Conservation (phyloP, 2,329 filamentous ascomycete species). For the Trichoderma endophyticum region DNA sequence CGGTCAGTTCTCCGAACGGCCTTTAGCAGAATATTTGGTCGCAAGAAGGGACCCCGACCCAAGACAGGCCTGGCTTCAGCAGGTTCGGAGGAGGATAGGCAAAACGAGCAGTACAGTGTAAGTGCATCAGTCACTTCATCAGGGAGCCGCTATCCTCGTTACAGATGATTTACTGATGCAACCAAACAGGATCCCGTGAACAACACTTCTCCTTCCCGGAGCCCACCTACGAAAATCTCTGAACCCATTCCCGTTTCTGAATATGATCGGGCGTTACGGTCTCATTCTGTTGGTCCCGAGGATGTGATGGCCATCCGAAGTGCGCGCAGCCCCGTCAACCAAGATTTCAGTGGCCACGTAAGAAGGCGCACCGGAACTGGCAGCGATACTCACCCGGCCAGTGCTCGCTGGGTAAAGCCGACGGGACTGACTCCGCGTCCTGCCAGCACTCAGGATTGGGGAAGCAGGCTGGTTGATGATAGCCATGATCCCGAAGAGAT, state of each 20-base stretch:
- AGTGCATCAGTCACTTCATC: constrained; percentile 28
- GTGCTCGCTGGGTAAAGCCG: constrained; percentile 38
- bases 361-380: constrained; percentile 9
- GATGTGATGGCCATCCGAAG: constrained; percentile 53
- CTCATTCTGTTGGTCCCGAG: constrained; percentile 57
- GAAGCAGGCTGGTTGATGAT: constrained; percentile 36
- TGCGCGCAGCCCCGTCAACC: constrained; percentile 51
- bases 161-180: constrained; percentile 9
- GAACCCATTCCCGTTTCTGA: constrained; percentile 59
- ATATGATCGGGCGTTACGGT: constrained; percentile 57
- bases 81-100: constrained; percentile 1
- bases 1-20: constrained; percentile 57
- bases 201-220: constrained; percentile 37
- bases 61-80: not conserved
- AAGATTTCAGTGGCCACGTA: constrained; percentile 34
- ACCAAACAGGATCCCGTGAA: constrained; percentile 33
- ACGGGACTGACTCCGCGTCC: constrained; percentile 59
- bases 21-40: constrained; percentile 56
- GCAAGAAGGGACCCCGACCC: constrained; percentile 48
- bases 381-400: constrained; percentile 19
- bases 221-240: constrained; percentile 49
- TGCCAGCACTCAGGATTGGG: constrained; percentile 56
- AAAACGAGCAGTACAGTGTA: constrained; percentile 47
- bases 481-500: constrained; percentile 52
- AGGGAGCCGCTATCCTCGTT: too few species aligned